These are phyloP conservation scores for Globisporangium alternatum DNA, from an alignment of 352 stramenopile species.

Conservation along the genomic window DNA sequence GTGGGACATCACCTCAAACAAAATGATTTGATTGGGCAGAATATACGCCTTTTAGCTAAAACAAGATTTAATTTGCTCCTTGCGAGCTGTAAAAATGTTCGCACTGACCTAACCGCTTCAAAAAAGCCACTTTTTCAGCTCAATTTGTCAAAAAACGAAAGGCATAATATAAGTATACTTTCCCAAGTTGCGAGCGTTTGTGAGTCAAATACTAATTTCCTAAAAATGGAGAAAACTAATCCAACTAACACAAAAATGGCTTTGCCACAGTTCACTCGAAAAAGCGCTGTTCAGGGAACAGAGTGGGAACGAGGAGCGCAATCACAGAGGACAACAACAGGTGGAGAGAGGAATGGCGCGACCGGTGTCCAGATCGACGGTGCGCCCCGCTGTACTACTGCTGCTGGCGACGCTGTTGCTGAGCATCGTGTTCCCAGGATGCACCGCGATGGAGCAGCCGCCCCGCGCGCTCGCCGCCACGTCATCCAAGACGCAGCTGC, in stretches of 20 bases:
- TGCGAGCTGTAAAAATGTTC: background rate
- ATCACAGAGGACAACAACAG: background rate
- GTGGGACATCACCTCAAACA: too few species aligned
- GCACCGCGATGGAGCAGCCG: conserved; percentile 11
- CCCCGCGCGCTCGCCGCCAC: background rate
- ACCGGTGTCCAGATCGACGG: background rate
- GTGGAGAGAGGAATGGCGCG: background rate
- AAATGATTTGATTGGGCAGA: background rate
- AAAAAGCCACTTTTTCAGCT: background rate
- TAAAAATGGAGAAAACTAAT: too few species aligned
- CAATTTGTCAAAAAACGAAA: too few species aligned
- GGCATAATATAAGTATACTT: too few species aligned
- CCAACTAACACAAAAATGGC: too few species aligned
- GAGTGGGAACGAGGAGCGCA: background rate
- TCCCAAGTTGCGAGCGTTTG: too few species aligned
- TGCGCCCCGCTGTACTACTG: background rate
- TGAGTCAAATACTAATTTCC: too few species aligned
- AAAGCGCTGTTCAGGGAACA: background rate
- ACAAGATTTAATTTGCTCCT: background rate
- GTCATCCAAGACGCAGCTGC: background rate
- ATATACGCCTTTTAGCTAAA: background rate
- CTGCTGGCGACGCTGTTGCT: background rate
- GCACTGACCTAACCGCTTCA: background rate
- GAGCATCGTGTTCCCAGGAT: background rate
- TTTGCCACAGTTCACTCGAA: background rate